phyloP scores from a whole-genome alignment of 768 basidiomycete genomes.

The Cytidiella melzeri region DNA sequence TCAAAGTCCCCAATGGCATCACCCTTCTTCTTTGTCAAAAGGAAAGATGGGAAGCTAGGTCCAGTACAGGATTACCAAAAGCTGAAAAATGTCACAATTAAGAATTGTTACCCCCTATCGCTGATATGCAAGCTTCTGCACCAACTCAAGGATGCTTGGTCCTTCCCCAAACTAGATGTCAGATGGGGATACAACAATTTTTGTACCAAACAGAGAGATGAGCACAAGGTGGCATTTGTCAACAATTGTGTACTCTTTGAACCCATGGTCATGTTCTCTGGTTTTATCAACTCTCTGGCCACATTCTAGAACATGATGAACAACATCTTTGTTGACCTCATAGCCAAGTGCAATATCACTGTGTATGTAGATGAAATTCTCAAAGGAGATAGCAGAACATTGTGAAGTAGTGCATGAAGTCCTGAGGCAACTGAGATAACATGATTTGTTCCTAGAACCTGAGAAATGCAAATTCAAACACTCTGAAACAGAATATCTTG shows the following conservation, averaged over 20 bases:
- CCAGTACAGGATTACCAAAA: constrained; percentile 29
- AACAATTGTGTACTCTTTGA: constrained; percentile 23
- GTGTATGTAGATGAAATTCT: constrained; percentile 43
- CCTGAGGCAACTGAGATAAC: constrained; percentile 21
- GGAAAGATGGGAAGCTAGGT: constrained; percentile 29
- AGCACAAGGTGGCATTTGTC: too few species aligned
- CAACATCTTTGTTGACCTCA: constrained; percentile 25
- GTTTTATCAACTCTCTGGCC: too few species aligned
- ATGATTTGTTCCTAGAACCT: constrained; percentile 32
- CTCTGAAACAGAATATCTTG: constrained; percentile 9
- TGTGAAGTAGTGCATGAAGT: constrained; percentile 16
- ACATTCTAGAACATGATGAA: too few species aligned
- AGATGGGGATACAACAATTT: too few species aligned
- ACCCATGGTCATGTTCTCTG: too few species aligned
- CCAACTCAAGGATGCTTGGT: constrained; percentile 13
- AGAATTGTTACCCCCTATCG: constrained; percentile 24
- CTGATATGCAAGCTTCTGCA: constrained; percentile 21
- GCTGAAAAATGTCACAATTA: constrained; percentile 22
- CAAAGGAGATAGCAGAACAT: constrained; percentile 14
- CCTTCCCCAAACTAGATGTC: too few species aligned
- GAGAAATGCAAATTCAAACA: too few species aligned
- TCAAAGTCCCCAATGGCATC: too few species aligned
- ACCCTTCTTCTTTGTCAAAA: too few species aligned
- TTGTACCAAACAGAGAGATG: too few species aligned
- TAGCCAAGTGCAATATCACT: constrained; percentile 28